Evolutionary conservation across 2,329 filamentous ascomycete species (phyloP).

Genomic region (Botryosphaeria agaves): DNA sequence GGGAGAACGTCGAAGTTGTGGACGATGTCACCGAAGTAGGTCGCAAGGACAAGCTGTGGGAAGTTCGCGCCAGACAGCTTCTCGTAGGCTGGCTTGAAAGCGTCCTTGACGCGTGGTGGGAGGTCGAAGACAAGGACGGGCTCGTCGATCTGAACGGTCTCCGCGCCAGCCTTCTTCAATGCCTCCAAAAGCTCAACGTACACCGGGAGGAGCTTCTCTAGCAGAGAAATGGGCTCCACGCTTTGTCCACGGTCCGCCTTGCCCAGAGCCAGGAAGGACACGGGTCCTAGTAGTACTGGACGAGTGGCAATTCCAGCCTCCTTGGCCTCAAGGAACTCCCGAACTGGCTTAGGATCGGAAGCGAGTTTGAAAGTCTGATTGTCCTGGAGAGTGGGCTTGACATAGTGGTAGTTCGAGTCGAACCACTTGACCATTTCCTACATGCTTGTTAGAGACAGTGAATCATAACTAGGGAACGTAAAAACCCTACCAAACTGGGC

Average conservation of each 20-base stretch:
- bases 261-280: constrained; percentile 92
- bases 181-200: constrained; percentile 85
- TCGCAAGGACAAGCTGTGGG: constrained; percentile 79
- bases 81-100: constrained; percentile 96
- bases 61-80: constrained; percentile 67
- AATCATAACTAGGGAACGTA: no score
- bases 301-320: constrained; percentile 85
- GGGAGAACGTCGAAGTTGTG: constrained; percentile 93
- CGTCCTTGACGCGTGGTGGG: constrained; percentile 73
- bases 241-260: constrained; percentile 95
- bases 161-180: constrained; percentile 91
- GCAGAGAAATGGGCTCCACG: constrained; percentile 82
- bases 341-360: constrained; percentile 79
- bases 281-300: constrained; percentile 85
- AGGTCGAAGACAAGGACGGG: constrained; percentile 93
- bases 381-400: constrained; percentile 96
- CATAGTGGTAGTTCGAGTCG: constrained; percentile 99
- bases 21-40: constrained; percentile 98
- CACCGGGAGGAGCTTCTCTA: constrained; percentile 83
- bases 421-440: constrained; percentile 99
- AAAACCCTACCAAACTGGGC: constrained; percentile 53
- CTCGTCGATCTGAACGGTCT: constrained; percentile 97
- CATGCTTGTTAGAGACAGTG: no score
- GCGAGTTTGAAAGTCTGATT: constrained; percentile 89
- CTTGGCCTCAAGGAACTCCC: constrained; percentile 94